Percentiles rank a stretch among this genome's conserved stretches.
These are phyloP conservation scores for Hortaea werneckii DNA, from an alignment of 2,329 filamentous ascomycete genomes.

Conservation along the genomic window DNA sequence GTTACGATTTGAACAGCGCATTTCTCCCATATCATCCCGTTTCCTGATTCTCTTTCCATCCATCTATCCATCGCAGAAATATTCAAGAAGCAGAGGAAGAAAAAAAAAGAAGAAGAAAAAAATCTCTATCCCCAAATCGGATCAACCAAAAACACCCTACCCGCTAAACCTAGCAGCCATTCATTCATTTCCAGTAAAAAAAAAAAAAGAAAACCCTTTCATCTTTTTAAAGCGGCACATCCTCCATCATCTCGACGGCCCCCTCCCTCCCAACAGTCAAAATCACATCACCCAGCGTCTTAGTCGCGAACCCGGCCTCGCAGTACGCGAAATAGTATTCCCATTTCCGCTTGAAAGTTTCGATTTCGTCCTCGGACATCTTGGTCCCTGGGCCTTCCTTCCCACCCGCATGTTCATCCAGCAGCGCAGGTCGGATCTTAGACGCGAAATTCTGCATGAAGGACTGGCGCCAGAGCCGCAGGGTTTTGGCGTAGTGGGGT, in stretches of 20 bases:
- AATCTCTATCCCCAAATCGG: too few relatives aligned
- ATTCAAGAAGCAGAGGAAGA: too few relatives aligned
- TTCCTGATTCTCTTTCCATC: too few relatives aligned
- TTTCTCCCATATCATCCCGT: too few relatives aligned
- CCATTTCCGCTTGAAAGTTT: slow-evolving; percentile 63
- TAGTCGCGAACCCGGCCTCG: slow-evolving; percentile 62
- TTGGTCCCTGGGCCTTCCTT: slow-evolving; percentile 16
- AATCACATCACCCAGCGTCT: slow-evolving; percentile 60
- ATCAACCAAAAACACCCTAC: too few relatives aligned
- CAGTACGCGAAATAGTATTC: slow-evolving; percentile 71
- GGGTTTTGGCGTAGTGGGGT: slow-evolving; percentile 60
- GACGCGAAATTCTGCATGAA: slow-evolving; percentile 54
- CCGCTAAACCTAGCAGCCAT: too few relatives aligned
- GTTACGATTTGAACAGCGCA: too few relatives aligned
- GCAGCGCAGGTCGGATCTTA: slow-evolving; percentile 50
- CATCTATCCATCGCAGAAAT: too few relatives aligned
- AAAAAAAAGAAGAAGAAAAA: too few relatives aligned
- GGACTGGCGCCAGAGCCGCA: slow-evolving; percentile 57
- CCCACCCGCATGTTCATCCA: slow-evolving; percentile 39
- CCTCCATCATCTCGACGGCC: slow-evolving; percentile 58
- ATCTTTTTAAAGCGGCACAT: slow-evolving; percentile 43
- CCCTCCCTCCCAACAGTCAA: slow-evolving; percentile 59
- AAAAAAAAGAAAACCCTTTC: too few relatives aligned
- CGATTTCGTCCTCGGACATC: slow-evolving; percentile 50
- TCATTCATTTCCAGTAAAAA: too few relatives aligned